phyloP scores from a whole-genome alignment of 2,329 filamentous ascomycete species.

The Mycosphaerella sp. region DNA sequence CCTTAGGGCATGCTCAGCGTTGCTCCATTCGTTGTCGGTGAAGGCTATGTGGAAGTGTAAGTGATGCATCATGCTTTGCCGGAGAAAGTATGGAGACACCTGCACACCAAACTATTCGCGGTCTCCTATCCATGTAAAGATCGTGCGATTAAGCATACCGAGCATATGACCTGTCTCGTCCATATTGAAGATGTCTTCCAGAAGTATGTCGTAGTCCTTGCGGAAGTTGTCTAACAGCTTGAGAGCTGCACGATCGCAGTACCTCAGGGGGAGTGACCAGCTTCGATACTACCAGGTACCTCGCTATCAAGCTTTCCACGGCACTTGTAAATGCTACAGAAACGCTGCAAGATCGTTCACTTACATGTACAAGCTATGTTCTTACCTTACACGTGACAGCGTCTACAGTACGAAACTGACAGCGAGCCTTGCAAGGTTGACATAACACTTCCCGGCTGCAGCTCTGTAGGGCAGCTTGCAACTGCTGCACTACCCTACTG shows the following conservation, averaged over 20 bases:
- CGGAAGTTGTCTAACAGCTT: neutral
- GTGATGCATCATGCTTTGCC: neutral
- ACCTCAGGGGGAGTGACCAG: neutral
- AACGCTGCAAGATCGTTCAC: neutral
- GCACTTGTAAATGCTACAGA: no score
- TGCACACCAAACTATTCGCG: no score
- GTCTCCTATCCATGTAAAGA: no score
- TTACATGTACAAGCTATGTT: slow-evolving; percentile 1
- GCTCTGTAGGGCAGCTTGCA: neutral
- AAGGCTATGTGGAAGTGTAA: slow-evolving; percentile 1
- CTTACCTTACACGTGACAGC: neutral
- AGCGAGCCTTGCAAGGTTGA: neutral
- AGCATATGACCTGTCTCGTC: neutral
- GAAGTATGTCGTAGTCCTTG: neutral
- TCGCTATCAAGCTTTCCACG: neutral
- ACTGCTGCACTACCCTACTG: neutral
- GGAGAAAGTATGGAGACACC: neutral
- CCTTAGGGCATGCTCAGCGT: neutral
- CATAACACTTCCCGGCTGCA: neutral
- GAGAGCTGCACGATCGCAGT: neutral
- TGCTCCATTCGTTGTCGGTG: neutral
- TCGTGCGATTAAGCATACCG: slow-evolving; percentile 1
- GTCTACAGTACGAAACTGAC: neutral
- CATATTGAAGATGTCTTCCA: neutral
- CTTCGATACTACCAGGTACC: neutral